Evolutionary conservation across 495 filamentous ascomycete genomes (phyloP).

Genomic region (Barbatosphaeria neglecta): DNA sequence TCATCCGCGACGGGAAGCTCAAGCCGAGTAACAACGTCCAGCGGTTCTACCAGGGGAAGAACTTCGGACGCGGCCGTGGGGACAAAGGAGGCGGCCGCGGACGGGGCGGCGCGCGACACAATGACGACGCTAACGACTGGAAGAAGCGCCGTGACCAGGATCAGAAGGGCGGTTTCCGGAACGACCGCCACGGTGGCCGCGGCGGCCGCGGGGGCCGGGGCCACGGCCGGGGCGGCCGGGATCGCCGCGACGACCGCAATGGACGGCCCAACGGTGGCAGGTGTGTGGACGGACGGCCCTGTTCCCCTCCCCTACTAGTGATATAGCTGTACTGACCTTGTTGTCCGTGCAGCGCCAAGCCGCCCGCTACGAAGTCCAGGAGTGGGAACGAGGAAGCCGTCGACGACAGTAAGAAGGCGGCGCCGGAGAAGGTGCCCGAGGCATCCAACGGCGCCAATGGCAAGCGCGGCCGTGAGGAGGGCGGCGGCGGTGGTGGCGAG

Average conservation of each 20-base stretch:
- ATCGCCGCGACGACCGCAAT: constrained; percentile 23
- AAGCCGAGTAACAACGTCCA: constrained; percentile 29
- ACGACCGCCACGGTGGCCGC: constrained; percentile 16
- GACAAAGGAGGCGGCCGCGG: constrained; percentile 25
- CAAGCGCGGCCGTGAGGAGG: constrained; percentile 34
- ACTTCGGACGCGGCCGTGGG: constrained; percentile 12
- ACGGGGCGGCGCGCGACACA: constrained; percentile 13
- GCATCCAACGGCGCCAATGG: constrained; percentile 14
- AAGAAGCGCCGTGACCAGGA: constrained; percentile 55
- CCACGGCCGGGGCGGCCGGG: constrained; percentile 29
- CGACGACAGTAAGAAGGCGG: constrained; percentile 16
- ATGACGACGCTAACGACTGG: constrained; percentile 50
- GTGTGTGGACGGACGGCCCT: not conserved
- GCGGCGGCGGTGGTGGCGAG: constrained; percentile 12
- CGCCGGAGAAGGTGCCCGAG: constrained; percentile 9
- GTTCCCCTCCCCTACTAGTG: too few species aligned
- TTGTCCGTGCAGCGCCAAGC: constrained; percentile 10
- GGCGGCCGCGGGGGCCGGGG: constrained; percentile 28
- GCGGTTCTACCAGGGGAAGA: constrained; percentile 25
- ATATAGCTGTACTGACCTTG: constrained; percentile 10
- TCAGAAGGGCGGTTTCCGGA: constrained; percentile 48
- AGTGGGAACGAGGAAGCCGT: constrained; percentile 19
- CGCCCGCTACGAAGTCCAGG: constrained; percentile 13
- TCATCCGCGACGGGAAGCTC: constrained; percentile 64
- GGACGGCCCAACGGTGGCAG: constrained; percentile 17